Conservation (phyloP, 2,329 filamentous ascomycete species). For the Diaporthe australafricana region DNA sequence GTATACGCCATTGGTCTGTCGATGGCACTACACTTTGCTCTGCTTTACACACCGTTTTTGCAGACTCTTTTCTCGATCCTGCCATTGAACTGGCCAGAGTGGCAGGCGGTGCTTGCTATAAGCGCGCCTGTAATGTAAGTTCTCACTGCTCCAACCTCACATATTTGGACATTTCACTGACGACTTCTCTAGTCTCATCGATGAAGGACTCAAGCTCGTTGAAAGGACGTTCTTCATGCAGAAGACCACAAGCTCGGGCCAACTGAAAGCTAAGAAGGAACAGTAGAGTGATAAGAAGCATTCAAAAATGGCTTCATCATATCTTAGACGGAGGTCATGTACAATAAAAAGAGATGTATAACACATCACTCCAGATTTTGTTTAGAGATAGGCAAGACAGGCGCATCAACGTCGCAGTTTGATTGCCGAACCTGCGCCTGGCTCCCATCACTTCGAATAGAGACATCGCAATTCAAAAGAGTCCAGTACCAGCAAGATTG, state of each 20-base stretch:
- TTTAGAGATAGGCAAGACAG: constrained; percentile 12
- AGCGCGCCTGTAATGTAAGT: constrained; percentile 94
- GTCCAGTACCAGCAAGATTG: background rate
- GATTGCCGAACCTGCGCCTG: background rate
- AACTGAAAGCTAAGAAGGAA: constrained; percentile 64
- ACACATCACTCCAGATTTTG: constrained; percentile 31
- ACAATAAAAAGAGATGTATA: constrained; percentile 27
- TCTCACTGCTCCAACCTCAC: background rate
- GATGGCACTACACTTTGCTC: constrained; percentile 94
- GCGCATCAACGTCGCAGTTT: background rate
- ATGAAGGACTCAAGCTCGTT: constrained; percentile 83
- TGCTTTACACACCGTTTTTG: constrained; percentile 91
- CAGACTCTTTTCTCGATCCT: constrained; percentile 92
- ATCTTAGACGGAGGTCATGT: constrained; percentile 36
- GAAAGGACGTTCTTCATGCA: constrained; percentile 77
- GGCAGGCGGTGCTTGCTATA: constrained; percentile 90
- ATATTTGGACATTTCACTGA: constrained; percentile 29
- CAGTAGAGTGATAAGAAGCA: constrained; percentile 50
- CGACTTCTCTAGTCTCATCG: constrained; percentile 70
- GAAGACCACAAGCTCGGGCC: constrained; percentile 53
- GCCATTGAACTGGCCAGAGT: constrained; percentile 86
- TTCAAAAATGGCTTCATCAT: constrained; percentile 21
- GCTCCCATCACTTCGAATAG: background rate
- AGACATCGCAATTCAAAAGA: background rate
- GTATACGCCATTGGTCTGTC: constrained; percentile 93